Conservation (phyloP, 1,139 yeast species). For the Schizosaccharomyces versatilis region DNA sequence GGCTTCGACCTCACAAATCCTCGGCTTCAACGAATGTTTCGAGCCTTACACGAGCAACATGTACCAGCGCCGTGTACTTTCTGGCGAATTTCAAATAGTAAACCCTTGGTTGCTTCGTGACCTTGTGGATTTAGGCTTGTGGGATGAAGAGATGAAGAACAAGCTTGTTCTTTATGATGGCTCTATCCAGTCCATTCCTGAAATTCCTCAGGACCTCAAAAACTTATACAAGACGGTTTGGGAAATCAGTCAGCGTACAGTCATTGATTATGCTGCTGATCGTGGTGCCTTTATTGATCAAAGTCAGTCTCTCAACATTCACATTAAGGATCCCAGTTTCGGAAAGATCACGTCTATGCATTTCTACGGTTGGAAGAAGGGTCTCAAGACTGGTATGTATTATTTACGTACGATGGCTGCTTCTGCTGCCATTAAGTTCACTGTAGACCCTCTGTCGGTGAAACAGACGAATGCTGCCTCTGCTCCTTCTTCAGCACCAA, state of each 20-base stretch:
- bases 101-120: constrained; percentile 66
- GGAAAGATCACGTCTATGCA: constrained; percentile 94
- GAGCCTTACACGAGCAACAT: constrained; percentile 81
- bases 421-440: constrained; percentile 78
- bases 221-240: constrained; percentile 79
- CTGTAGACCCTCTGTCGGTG: constrained; percentile 42
- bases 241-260: constrained; percentile 77
- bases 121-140: constrained; percentile 58
- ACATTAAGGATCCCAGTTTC: constrained; percentile 69
- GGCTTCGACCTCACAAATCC: constrained; percentile 75
- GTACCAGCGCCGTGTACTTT: constrained; percentile 63
- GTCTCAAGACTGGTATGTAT: constrained; percentile 95
- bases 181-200: constrained; percentile 56
- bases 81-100: constrained; percentile 78
- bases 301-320: constrained; percentile 75
- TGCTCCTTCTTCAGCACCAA: constrained; percentile 13
- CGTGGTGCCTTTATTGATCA: constrained; percentile 86
- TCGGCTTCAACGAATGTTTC: constrained; percentile 76
- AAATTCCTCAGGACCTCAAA: constrained; percentile 58
- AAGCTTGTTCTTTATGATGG: constrained; percentile 63
- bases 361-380: constrained; percentile 92
- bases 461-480: constrained; percentile 14
- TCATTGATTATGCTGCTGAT: constrained; percentile 90
- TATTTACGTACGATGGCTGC: constrained; percentile 91
- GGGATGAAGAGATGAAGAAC: constrained; percentile 67